phyloP scores from a whole-genome alignment of 345 rosid genomes.

The Clausena lansium region DNA sequence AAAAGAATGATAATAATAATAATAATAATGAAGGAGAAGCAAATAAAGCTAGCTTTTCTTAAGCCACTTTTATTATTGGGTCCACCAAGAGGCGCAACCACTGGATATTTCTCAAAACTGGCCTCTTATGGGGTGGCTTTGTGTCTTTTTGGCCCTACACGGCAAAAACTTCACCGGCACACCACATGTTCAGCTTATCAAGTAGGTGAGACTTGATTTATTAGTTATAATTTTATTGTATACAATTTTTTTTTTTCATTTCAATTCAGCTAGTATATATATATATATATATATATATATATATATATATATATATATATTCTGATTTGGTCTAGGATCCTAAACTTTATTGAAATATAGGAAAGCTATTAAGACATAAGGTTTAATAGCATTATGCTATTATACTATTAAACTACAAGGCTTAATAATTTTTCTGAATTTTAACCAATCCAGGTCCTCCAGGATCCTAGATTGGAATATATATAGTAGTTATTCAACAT shows the following conservation, averaged over 20 bases:
- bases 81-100: background rate
- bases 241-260: background rate
- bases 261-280: background rate
- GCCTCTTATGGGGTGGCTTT: conserved; percentile 25
- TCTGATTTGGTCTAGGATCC: no score
- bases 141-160: conserved; percentile 39
- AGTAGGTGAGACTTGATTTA: conserved; percentile 23
- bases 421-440: no score
- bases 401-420: no score
- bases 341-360: no score
- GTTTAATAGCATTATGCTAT: no score
- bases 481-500: no score
- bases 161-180: conserved; percentile 38
- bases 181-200: conserved; percentile 41
- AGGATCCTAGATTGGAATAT: no score
- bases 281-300: no score
- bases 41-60: no score
- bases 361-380: no score
- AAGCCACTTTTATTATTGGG: background rate
- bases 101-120: conserved; percentile 5
- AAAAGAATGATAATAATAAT: background rate
- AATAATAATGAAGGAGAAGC: background rate
- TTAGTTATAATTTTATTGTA: background rate
- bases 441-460: no score
- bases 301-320: no score